These are phyloP conservation scores for Apophysomyces elegans DNA, from an alignment of 371 early-diverging fungal species.

Conservation along the genomic window DNA sequence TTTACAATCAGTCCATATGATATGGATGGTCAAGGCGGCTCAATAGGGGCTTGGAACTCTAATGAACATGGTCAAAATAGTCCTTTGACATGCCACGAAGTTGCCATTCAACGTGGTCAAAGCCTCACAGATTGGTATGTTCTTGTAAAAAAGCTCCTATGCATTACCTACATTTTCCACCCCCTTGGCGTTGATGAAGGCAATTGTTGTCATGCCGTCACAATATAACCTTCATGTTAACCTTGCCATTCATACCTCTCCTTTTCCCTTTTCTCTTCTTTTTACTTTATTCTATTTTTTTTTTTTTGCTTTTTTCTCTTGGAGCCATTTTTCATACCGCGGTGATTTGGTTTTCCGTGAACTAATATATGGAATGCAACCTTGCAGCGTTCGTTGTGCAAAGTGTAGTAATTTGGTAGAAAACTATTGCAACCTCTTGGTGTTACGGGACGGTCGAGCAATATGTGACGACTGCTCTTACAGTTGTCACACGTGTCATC, in stretches of 20 bases:
- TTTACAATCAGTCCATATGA: neutral
- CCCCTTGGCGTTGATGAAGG: conserved; percentile 8
- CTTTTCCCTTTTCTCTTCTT: conserved; percentile 3
- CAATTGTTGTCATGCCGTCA: conserved; percentile 11
- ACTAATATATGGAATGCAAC: neutral
- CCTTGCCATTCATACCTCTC: conserved; percentile 6
- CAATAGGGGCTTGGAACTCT: neutral
- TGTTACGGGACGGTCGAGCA: conserved; percentile 82
- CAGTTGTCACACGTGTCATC: conserved; percentile 78
- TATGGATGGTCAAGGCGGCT: neutral
- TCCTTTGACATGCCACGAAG: neutral
- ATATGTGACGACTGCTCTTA: conserved; percentile 90
- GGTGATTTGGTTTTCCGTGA: neutral
- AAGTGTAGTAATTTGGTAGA: conserved; percentile 78
- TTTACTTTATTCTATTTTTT: neutral
- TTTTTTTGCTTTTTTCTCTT: conserved; percentile 8
- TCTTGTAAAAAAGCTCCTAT: neutral
- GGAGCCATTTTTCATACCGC: neutral
- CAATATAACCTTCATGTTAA: neutral
- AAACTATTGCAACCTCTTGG: conserved; percentile 78
- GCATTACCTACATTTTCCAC: conserved; percentile 7
- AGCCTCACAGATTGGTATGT: neutral
- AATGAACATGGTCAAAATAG: neutral
- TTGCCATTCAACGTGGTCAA: neutral
- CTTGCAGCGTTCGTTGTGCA: conserved; percentile 74